These are phyloP conservation scores for Metschnikowia similis DNA, from an alignment of 805 yeast genomes.

Conservation along the genomic window DNA sequence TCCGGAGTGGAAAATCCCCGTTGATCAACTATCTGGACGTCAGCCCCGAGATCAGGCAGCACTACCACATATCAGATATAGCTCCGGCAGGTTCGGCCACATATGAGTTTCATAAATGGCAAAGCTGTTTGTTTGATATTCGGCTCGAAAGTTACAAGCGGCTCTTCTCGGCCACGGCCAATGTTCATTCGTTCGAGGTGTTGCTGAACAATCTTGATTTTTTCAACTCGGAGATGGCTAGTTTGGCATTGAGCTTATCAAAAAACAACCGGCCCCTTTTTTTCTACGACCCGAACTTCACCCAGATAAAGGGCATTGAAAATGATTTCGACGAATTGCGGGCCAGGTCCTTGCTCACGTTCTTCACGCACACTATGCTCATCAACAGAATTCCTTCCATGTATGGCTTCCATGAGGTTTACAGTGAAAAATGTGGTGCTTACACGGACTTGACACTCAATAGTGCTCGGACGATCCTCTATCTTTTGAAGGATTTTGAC, in stretches of 20 bases:
- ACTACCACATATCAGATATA: not conserved
- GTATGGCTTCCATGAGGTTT: conserved; percentile 15
- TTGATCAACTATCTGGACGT: conserved; percentile 38
- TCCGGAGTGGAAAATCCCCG: conserved; percentile 48
- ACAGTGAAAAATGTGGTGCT: conserved; percentile 11
- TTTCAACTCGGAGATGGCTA: conserved; percentile 30
- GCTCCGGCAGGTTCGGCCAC: not conserved
- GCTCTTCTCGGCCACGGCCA: conserved; percentile 30
- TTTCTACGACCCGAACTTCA: conserved; percentile 9
- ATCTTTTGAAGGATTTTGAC: conserved; percentile 20
- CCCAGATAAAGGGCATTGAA: conserved; percentile 1
- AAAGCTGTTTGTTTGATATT: conserved; percentile 13
- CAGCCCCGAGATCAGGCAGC: conserved; percentile 10
- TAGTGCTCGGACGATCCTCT: conserved; percentile 34
- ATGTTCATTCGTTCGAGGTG: conserved; percentile 15
- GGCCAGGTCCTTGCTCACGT: conserved; percentile 25
- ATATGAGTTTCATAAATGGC: conserved; percentile 2
- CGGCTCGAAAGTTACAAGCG: conserved; percentile 28
- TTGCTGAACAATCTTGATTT: conserved; percentile 21
- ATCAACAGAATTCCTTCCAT: conserved; percentile 32
- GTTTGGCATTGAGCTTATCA: conserved; percentile 17
- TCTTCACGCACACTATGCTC: conserved; percentile 33
- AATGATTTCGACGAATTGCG: conserved; percentile 8
- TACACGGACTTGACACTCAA: conserved; percentile 29
- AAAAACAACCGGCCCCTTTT: conserved; percentile 15